Evolutionary conservation across 2,329 filamentous ascomycete genomes (phyloP).

Genomic region (Penicillium brasilianum): DNA sequence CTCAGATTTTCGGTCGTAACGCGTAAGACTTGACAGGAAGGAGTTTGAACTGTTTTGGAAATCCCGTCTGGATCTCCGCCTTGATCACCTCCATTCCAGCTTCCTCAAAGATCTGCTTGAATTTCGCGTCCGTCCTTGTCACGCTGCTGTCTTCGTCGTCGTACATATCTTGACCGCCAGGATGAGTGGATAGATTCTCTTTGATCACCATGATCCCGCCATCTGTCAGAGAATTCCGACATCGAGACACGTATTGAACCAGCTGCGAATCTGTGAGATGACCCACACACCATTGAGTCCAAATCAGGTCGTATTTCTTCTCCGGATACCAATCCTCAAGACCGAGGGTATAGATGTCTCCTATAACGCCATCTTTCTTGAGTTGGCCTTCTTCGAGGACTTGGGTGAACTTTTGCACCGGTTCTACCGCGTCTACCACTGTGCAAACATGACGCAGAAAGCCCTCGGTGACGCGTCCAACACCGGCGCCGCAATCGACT

Average conservation of each 20-base stretch:
- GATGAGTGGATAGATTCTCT: slow-evolving; percentile 72
- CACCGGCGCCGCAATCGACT: slow-evolving; percentile 70
- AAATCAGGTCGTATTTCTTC: slow-evolving; percentile 76
- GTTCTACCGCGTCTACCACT: slow-evolving; percentile 82
- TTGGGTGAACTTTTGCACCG: slow-evolving; percentile 78
- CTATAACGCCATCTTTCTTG: slow-evolving; percentile 55
- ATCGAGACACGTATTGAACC: slow-evolving; percentile 67
- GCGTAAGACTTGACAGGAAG: slow-evolving; percentile 81
- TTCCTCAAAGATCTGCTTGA: slow-evolving; percentile 69
- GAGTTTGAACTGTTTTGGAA: slow-evolving; percentile 65
- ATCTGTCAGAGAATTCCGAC: slow-evolving; percentile 56
- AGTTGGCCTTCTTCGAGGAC: slow-evolving; percentile 53
- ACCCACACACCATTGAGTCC: slow-evolving; percentile 89
- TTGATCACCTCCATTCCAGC: slow-evolving; percentile 71
- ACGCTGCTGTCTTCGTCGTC: slow-evolving; percentile 78
- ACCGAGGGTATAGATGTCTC: slow-evolving; percentile 72
- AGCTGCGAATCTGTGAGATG: slow-evolving; percentile 79
- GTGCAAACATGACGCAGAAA: slow-evolving; percentile 73
- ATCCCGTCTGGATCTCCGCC: slow-evolving; percentile 74
- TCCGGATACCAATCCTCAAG: slow-evolving; percentile 71
- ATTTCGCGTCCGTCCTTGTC: slow-evolving; percentile 76
- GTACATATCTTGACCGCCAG: slow-evolving; percentile 67
- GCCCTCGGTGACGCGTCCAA: slow-evolving; percentile 80
- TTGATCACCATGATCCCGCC: slow-evolving; percentile 69
- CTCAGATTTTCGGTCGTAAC: slow-evolving; percentile 58